Base-by-base conservation (phyloP, 768 basidiomycete species). In the Podaxis pistillaris region DNA sequence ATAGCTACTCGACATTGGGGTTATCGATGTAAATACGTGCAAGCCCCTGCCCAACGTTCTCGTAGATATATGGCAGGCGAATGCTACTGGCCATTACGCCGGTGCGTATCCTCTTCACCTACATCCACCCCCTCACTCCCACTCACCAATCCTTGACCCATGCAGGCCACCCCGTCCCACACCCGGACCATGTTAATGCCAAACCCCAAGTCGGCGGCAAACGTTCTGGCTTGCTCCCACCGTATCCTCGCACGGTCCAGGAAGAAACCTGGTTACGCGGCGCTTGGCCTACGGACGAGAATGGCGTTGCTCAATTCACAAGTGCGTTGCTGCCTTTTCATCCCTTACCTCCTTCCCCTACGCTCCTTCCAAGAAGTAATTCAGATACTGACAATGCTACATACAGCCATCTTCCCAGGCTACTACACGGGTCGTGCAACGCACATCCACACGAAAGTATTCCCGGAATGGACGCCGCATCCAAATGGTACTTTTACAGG, bases 41-140 rank as follows among this genome's bases (percentile, higher is more conserved):
- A 71, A 79, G 63, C 83, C 83, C 4, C 73, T 83, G 0, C 82
- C 83, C 0, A 82, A 85, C 58, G 81, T 83, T 37, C 75, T 85
- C n/a, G 83, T 85, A 2, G 83, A 85, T 63, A 81, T 85, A 47
- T 85, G 83, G 83, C 81, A 83, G 64, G 82, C 83, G 3, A 85
- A 85, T 63, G 79, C 83, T 5, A 85, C 83, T 0, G 83, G 83
- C 0, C 74, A 74, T 57, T 85, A 85, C 62, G 79, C 83, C n/a
- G 82, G 81, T 77, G 51, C 13, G 70, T 58, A 9, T 62, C 24
- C 30, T 41, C 9, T 38, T n/a, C 28, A 7, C 15, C 9, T 12
- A 15, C 4, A 3, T 33, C 33, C 13, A 12, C 19, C 13, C 36
- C 11, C 36, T 47, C 6, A 11, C 24, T 22, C 22, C 6, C 15